Evolutionary conservation across 2,329 filamentous ascomycete genomes (phyloP).

Genomic region (Fusarium sp.): DNA sequence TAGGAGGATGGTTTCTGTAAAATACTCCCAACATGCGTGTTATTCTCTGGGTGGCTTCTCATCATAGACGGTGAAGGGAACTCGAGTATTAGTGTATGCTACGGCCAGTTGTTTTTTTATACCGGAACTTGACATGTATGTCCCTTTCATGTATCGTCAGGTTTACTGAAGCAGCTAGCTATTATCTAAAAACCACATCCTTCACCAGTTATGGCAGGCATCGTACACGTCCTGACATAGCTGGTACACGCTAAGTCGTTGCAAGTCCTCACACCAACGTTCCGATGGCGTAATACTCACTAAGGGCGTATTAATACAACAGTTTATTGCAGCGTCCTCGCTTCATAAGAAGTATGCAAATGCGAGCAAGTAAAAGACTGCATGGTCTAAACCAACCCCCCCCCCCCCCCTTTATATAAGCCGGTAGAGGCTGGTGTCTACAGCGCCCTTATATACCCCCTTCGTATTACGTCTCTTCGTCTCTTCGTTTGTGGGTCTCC

Average conservation of each 20-base stretch:
- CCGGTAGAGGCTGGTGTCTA: background rate
- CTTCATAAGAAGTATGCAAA: background rate
- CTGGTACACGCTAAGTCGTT: background rate
- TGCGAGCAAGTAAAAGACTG: conserved; percentile 18
- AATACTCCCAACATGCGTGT: conserved; percentile 60
- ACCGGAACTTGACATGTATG: background rate
- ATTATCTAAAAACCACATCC: background rate
- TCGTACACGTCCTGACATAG: background rate
- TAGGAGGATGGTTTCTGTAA: conserved; percentile 54
- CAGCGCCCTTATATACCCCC: background rate
- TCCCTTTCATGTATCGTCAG: background rate
- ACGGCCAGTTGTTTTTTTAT: conserved; percentile 45
- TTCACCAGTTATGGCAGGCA: background rate
- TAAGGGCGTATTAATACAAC: background rate
- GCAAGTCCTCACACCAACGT: background rate
- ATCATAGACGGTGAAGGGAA: conserved; percentile 58
- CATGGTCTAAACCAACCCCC: background rate
- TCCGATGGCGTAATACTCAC: no score
- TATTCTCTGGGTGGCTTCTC: conserved; percentile 52
- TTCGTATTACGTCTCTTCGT: conserved; percentile 23
- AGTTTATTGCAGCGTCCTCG: background rate
- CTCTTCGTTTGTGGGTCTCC: conserved; percentile 10
- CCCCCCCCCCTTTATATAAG: no score
- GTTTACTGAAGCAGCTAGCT: background rate
- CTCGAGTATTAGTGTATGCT: conserved; percentile 55